These are phyloP conservation scores for Streptanthus diversifolius DNA, from an alignment of 345 rosid species.

Conservation along the genomic window DNA sequence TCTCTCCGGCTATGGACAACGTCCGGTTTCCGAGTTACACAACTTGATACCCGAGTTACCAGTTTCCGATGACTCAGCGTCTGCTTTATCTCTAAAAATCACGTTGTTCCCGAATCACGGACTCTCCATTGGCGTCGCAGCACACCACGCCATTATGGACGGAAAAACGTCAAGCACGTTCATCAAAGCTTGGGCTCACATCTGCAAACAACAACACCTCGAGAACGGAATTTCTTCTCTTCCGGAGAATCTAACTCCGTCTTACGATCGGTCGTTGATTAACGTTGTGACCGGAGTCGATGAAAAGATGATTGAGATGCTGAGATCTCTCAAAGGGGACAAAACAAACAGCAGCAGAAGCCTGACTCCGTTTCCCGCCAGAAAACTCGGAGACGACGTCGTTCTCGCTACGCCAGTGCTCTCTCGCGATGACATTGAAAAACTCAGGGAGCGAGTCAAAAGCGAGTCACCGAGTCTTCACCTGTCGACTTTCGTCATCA, in stretches of 20 bases:
- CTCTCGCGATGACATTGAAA: conserved; percentile 20
- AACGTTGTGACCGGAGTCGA: conserved; percentile 23
- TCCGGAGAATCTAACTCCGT: conserved; percentile 21
- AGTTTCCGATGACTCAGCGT: not conserved
- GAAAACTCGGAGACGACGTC: conserved; percentile 1
- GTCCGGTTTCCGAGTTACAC: conserved; percentile 18
- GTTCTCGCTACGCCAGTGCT: conserved; percentile 34
- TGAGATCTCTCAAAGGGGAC: conserved; percentile 3
- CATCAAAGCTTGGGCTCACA: conserved; percentile 38
- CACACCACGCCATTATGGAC: conserved; percentile 35
- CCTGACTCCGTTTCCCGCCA: conserved; percentile 7
- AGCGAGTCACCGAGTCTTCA: not conserved
- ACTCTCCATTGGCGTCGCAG: conserved; percentile 26
- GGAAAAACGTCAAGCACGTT: conserved; percentile 29
- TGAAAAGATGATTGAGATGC: not conserved
- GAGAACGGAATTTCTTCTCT: not conserved
- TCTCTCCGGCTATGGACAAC: conserved; percentile 17
- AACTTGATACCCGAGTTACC: conserved; percentile 25
- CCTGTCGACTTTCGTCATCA: conserved; percentile 40
- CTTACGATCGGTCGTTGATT: conserved; percentile 25
- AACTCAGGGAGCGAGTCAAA: conserved; percentile 17
- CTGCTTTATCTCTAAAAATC: conserved; percentile 24
- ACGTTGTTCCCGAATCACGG: conserved; percentile 38
- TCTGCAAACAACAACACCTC: conserved; percentile 23
- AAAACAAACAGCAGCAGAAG: conserved; percentile 3